Percentiles rank a stretch among this genome's conserved stretches.
These are phyloP conservation scores for Sisymbrium altissimum DNA, from an alignment of 345 rosid genomes.

Conservation along the genomic window DNA sequence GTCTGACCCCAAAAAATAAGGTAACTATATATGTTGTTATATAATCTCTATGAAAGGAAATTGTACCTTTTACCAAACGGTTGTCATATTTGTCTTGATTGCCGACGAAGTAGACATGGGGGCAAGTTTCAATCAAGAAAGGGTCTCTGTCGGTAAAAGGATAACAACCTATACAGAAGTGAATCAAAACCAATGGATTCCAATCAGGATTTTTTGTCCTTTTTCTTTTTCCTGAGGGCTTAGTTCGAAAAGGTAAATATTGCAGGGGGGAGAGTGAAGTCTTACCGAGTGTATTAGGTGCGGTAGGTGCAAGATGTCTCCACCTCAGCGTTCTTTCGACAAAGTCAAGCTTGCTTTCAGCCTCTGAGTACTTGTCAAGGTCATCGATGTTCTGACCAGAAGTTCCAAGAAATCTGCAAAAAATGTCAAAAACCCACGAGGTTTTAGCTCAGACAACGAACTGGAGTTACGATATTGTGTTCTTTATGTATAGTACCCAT, in stretches of 20 bases:
- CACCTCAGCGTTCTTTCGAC: slow-evolving; percentile 90
- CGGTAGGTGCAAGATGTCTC: slow-evolving; percentile 97
- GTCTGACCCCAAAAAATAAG: not conserved
- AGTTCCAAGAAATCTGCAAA: slow-evolving; percentile 89
- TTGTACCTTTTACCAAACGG: slow-evolving; percentile 57
- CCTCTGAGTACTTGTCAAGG: slow-evolving; percentile 88
- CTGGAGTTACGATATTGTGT: not conserved
- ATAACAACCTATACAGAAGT: slow-evolving; percentile 67
- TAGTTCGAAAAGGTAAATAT: not conserved
- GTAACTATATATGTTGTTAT: not conserved
- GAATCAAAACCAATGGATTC: slow-evolving; percentile 1
- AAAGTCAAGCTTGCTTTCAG: slow-evolving; percentile 70
- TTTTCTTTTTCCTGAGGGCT: not conserved
- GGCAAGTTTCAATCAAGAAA: slow-evolving; percentile 85
- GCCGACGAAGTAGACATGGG: slow-evolving; percentile 89
- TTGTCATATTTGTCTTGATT: slow-evolving; percentile 76
- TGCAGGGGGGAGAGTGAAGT: not conserved
- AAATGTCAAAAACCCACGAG: slow-evolving; percentile 14
- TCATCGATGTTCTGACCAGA: slow-evolving; percentile 98
- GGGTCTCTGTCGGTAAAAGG: slow-evolving; percentile 96
- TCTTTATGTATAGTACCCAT: not conserved
- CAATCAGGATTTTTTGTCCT: not conserved
- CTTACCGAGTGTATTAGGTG: slow-evolving; percentile 94
- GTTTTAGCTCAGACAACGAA: not conserved
- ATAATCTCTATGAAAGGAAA: not conserved